A percentile compares a stretch with the other conserved stretches of the same genome.
These are phyloP conservation scores for Pisolithus orientalis DNA, from an alignment of 768 basidiomycete species.

Conservation along the genomic window DNA sequence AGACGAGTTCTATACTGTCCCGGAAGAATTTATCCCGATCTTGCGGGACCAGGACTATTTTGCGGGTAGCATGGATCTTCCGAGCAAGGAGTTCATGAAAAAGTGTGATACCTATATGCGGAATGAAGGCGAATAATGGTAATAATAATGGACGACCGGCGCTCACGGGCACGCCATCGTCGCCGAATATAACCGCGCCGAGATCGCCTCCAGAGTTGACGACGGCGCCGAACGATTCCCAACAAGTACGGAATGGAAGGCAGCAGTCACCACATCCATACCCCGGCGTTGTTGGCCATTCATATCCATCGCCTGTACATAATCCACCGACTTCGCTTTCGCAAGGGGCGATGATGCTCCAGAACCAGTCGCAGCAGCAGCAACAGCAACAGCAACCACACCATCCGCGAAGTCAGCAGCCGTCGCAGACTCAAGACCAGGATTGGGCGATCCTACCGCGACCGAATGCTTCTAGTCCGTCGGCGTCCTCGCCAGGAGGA, in stretches of 20 bases:
- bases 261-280: slow-evolving; percentile 36
- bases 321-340: slow-evolving; percentile 34
- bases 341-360: slow-evolving; percentile 32
- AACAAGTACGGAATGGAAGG: slow-evolving; percentile 32
- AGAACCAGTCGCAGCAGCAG: slow-evolving; percentile 37
- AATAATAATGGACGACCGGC: slow-evolving; percentile 40
- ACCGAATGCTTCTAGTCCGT: slow-evolving; percentile 27
- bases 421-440: slow-evolving; percentile 37
- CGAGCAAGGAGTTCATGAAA: slow-evolving; percentile 93
- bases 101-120: slow-evolving; percentile 90
- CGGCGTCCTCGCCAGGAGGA: slow-evolving; percentile 30
- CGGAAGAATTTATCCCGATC: slow-evolving; percentile 80
- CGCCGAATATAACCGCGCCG: slow-evolving; percentile 15
- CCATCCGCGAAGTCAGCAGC: slow-evolving; percentile 13
- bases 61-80: slow-evolving; percentile 77
- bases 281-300: slow-evolving; percentile 33
- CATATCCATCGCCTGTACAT: slow-evolving; percentile 39
- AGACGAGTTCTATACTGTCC: slow-evolving; percentile 94
- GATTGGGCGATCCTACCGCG: slow-evolving; percentile 33
- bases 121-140: slow-evolving; percentile 37
- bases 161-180: slow-evolving; percentile 26
- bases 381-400: slow-evolving; percentile 20
- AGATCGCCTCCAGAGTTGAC: slow-evolving; percentile 37
- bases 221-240: slow-evolving; percentile 31
- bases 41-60: slow-evolving; percentile 93